Percentiles rank a stretch among this genome's conserved stretches.
Conservation (phyloP, 345 rosid genomes). For the Linum lewisii region DNA sequence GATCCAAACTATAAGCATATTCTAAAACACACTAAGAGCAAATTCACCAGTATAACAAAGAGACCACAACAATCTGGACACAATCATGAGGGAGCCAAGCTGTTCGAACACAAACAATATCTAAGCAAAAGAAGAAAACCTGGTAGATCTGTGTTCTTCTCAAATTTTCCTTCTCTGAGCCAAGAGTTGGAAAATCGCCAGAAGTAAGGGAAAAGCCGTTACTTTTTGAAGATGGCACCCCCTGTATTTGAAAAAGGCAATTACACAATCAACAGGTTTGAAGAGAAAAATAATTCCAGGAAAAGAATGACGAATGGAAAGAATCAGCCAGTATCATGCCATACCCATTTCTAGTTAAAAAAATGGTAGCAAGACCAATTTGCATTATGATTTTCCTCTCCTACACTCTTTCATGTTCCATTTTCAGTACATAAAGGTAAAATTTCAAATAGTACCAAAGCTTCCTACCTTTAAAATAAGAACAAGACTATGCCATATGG, state of each 20-base stretch:
- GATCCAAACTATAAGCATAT: background rate
- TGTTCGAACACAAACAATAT: conserved; percentile 4
- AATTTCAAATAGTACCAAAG: background rate
- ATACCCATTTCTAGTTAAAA: too few species aligned
- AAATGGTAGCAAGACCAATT: too few species aligned
- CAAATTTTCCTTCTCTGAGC: conserved; percentile 66
- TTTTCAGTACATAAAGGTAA: background rate
- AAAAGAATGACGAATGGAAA: background rate
- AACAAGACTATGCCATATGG: background rate
- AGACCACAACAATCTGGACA: background rate
- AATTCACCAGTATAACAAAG: background rate
- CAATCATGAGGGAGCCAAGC: conserved; percentile 10
- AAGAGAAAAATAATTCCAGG: background rate
- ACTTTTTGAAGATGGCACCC: conserved; percentile 44
- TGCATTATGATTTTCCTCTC: too few species aligned
- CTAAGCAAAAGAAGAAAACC: conserved; percentile 30
- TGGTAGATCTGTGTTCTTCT: conserved; percentile 44
- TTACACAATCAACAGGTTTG: background rate
- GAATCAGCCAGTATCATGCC: too few species aligned
- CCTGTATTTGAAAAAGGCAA: conserved; percentile 42
- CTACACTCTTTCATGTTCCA: too few species aligned
- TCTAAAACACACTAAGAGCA: conserved; percentile 1
- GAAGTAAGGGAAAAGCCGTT: conserved; percentile 78
- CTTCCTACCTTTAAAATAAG: background rate
- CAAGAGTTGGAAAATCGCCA: conserved; percentile 95